Evolutionary conservation across 139 green algal species (phyloP), one percentile per base, ranked within the genome.

Genomic region (Picochlorum sp.): DNA sequence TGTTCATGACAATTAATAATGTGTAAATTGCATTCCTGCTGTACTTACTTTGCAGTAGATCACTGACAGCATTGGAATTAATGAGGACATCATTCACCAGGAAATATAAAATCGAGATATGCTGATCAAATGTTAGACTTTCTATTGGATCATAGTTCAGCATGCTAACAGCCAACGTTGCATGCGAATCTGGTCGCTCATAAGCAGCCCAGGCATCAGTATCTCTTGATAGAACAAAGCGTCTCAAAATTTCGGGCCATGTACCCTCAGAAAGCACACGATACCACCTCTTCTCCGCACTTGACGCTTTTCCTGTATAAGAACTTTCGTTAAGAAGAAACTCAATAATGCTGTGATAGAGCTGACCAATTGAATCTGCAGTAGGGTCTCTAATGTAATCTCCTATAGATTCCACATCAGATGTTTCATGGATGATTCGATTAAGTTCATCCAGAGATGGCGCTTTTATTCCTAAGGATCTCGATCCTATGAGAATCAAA

Each of bases 241-340:
- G 74, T 22, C 74, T 62, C 57, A 84, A 52, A 24, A 82, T 71
- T 37, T 84, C 76, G 1, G 76, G 74, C 76, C 76, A 84, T 7
- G 69, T 80, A 18, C 58, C 73, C 12, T 60, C 44, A 13, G 53
- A 61, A 16, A 73, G 40, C 7, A 63, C 25, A 8, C 37, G 29
- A 16, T 32, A 18, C 64, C 59, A 70, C 22, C 50, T 14, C 7
- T 14, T 39, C 6, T 7, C 4, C 3, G 8, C 22, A 22, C 14
- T 22, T n/a, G 16, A 0, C 8, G 29, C 29, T 29, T 37, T 26
- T 18, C 16, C 9, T 7, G 3, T 56, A 13, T 22, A 14, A 7
- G 14, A 18, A 8, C 13, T n/a, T 39, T 56, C 50, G 1, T 37
- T 26, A 13, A 56, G 18, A 22, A 56, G 22, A 4, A 56, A 20